Conservation (phyloP, 106 monocot species). For the Dioscorea dumetorum region DNA sequence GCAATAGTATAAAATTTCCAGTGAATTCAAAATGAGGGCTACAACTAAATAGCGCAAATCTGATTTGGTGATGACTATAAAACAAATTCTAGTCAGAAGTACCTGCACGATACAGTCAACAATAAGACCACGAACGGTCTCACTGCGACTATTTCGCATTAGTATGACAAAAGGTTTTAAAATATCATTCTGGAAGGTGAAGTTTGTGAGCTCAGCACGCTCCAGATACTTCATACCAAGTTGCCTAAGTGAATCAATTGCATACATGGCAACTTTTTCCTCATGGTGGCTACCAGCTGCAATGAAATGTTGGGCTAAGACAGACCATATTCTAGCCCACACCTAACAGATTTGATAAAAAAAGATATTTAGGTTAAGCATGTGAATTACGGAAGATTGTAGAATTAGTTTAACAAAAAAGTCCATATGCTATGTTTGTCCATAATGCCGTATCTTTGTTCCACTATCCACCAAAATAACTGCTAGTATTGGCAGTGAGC, state of each 20-base stretch:
- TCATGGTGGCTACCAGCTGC: constrained; percentile 88
- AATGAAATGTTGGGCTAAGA: constrained; percentile 92
- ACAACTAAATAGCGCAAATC: too few relatives aligned
- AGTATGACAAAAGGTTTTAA: constrained; percentile 98
- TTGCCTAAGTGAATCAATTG: constrained; percentile 89
- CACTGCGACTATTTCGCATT: constrained; percentile 84
- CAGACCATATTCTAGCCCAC: constrained; percentile 98
- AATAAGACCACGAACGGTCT: constrained; percentile 77
- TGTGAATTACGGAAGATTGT: too few relatives aligned
- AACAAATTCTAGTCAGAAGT: not conserved
- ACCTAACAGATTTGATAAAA: constrained; percentile 33
- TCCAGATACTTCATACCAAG: constrained; percentile 99
- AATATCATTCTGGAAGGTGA: constrained; percentile 98
- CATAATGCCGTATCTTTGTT: too few relatives aligned
- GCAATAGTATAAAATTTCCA: not conserved
- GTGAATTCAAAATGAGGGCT: too few relatives aligned
- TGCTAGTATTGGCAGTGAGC: too few relatives aligned
- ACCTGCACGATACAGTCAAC: constrained; percentile 99
- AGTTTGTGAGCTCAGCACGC: constrained; percentile 86
- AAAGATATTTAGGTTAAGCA: too few relatives aligned
- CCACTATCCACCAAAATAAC: too few relatives aligned
- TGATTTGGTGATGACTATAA: not conserved
- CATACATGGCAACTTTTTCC: constrained; percentile 96
- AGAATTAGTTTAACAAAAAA: too few relatives aligned
- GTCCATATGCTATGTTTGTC: too few relatives aligned